Evolutionary conservation across 2,329 filamentous ascomycete genomes (phyloP), one percentile per base, ranked within the genome.

Genomic region (Escovopsis weberi): DNA sequence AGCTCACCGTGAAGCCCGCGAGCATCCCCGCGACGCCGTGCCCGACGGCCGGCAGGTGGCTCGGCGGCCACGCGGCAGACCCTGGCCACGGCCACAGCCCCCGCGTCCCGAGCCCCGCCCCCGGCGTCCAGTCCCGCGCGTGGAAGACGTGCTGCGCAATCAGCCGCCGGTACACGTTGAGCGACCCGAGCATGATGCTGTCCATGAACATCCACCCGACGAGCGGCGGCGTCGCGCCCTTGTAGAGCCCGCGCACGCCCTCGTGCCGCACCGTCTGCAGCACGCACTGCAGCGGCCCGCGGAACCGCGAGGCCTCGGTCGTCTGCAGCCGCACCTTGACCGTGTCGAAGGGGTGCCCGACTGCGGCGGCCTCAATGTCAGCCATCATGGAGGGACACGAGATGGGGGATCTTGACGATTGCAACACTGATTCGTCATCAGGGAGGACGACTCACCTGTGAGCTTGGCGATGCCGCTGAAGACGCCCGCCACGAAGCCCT

Each of bases 201-300:
- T 98, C 91, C 89, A 96, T 96, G 56, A 93, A 85, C 83, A 96
- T 94, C 91, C 91, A 96, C 53, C 91, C 91, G 41, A 95, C 78
- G 39, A 96, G 69, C 41, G 91, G 91, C 43, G 89, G 89, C 26
- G 84, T 85, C 10, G 87, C 87, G 54, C 89, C 88, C 66, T 96
- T 98, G 72, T 96, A 98, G 36, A 98, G 69, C 3, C 86, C 91
- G 40, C 72, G 65, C 38, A 93, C 64, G 39, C 89, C 89, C 62
- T 98, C 91, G 58, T 87, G 82, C 46, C 82, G 77, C 26, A 96
- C 50, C 9, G 91, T 98, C 59, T 89, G 81, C 43, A 83, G 61
- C 9, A 94, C 67, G 58, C 91, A 96, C 60, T 94, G 80, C 30
- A 94, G 60, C 1, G 91, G 88, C 0, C 91, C 91, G 49, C 70